These are phyloP conservation scores for Fusarium ambrosium DNA, from an alignment of 2,329 filamentous ascomycete genomes.

Conservation along the genomic window DNA sequence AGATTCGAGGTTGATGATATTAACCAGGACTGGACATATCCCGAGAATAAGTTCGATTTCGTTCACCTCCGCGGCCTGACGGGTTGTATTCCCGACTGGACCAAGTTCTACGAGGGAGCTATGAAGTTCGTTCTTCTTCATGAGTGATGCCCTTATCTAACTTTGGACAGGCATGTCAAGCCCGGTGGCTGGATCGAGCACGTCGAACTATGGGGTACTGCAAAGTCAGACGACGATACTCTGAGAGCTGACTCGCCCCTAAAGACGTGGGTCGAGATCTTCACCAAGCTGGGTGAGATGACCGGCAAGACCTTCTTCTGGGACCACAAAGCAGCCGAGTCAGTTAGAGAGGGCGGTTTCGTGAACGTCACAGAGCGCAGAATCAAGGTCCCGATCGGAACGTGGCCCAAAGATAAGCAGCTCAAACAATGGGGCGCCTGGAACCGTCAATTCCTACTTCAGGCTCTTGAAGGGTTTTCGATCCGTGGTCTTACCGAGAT, in stretches of 20 bases:
- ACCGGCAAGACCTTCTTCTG: slow-evolving; percentile 31
- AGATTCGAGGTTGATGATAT: slow-evolving; percentile 34
- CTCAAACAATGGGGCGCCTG: slow-evolving; percentile 34
- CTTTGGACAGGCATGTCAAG: slow-evolving; percentile 1
- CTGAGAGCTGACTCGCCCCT: slow-evolving; percentile 24
- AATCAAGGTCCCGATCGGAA: slow-evolving; percentile 25
- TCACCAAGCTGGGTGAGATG: slow-evolving; percentile 20
- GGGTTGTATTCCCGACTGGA: slow-evolving; percentile 27
- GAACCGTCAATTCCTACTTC: slow-evolving; percentile 26
- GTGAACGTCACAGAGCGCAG: slow-evolving; percentile 21
- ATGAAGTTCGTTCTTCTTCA: neutral
- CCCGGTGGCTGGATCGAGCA: slow-evolving; percentile 31
- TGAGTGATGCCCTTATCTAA: neutral
- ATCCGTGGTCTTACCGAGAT: slow-evolving; percentile 29
- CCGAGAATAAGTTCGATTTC: slow-evolving; percentile 25
- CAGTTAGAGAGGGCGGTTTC: slow-evolving; percentile 14
- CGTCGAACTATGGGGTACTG: slow-evolving; percentile 28
- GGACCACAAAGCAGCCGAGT: slow-evolving; percentile 12
- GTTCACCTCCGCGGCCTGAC: slow-evolving; percentile 30
- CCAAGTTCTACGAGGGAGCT: slow-evolving; percentile 10
- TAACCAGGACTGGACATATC: slow-evolving; percentile 26
- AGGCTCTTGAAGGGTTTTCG: slow-evolving; percentile 29
- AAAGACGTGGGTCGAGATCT: slow-evolving; percentile 25
- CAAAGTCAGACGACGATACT: slow-evolving; percentile 23
- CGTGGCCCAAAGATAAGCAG: slow-evolving; percentile 30